phyloP scores from a whole-genome alignment of 169 alveolate genomes.

The Besnoitia besnoiti region DNA sequence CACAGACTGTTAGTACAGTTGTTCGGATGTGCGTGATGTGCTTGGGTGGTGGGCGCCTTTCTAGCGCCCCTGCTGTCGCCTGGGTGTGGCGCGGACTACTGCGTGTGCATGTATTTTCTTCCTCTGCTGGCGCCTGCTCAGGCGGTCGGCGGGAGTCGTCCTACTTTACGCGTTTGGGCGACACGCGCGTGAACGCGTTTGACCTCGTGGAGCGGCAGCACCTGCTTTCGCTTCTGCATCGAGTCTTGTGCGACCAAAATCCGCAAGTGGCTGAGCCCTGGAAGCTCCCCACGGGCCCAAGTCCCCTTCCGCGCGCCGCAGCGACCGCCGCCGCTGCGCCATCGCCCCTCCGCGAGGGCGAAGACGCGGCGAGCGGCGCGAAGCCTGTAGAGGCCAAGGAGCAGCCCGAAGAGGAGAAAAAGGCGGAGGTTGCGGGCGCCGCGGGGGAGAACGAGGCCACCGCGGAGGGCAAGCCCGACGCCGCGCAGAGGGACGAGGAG shows the following conservation, averaged over 20 bases:
- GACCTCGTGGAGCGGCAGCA: conserved; percentile 77
- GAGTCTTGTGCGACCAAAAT: conserved; percentile 74
- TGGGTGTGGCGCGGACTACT: background rate
- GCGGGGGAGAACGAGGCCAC: background rate
- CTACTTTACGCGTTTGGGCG: conserved; percentile 76
- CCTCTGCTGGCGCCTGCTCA: conserved; percentile 11
- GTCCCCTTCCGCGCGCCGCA: conserved; percentile 37
- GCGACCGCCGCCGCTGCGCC: background rate
- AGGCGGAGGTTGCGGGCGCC: background rate
- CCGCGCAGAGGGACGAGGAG: background rate
- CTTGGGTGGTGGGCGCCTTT: too few relatives aligned
- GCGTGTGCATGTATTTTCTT: background rate
- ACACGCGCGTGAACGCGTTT: conserved; percentile 73
- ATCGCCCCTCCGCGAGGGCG: background rate
- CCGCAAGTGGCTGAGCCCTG: conserved; percentile 78
- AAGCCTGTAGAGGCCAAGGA: conserved; percentile 9
- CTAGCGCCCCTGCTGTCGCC: too few relatives aligned
- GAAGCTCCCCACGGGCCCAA: conserved; percentile 78
- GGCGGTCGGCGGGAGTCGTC: conserved; percentile 67
- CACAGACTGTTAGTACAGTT: too few relatives aligned
- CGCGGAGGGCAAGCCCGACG: background rate
- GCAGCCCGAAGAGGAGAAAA: background rate
- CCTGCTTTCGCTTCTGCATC: conserved; percentile 74
- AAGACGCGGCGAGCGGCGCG: conserved; percentile 17
- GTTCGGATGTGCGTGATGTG: too few relatives aligned